Conservation (phyloP, 1,284 basidiomycete species). For the Testicularia cyperi region DNA sequence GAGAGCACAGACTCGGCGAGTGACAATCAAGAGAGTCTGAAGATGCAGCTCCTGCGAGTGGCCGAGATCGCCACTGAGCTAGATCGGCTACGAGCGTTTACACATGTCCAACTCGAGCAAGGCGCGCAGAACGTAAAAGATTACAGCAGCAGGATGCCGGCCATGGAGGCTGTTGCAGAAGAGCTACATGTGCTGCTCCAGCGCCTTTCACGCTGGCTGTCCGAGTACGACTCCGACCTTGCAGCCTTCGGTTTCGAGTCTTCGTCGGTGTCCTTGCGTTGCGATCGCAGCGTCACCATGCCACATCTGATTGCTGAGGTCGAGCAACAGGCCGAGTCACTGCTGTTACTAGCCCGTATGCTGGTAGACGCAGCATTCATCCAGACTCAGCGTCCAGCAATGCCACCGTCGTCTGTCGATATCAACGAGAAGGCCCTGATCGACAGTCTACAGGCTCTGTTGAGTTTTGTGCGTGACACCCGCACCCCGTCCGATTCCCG, state of each 20-base stretch:
- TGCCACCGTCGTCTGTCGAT: too few relatives aligned
- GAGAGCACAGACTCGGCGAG: too few relatives aligned
- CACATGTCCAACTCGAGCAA: too few relatives aligned
- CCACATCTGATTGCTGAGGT: slow-evolving; percentile 14
- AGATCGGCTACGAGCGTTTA: too few relatives aligned
- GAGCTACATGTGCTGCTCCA: slow-evolving; percentile 21
- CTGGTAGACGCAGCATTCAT: too few relatives aligned
- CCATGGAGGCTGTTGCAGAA: slow-evolving; percentile 31
- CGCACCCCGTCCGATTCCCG: slow-evolving; percentile 4
- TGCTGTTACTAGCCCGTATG: slow-evolving; percentile 11
- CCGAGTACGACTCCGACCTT: slow-evolving; percentile 25
- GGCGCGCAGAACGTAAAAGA: too few relatives aligned
- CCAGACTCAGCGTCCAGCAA: too few relatives aligned
- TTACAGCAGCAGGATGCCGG: too few relatives aligned
- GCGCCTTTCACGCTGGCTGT: slow-evolving; percentile 2
- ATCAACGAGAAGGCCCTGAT: slow-evolving; percentile 26
- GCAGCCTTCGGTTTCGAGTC: background rate
- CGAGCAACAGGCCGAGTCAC: slow-evolving; percentile 9
- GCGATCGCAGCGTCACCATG: slow-evolving; percentile 13
- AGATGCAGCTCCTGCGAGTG: slow-evolving; percentile 8
- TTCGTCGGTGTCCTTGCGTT: too few relatives aligned
- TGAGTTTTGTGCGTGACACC: slow-evolving; percentile 23
- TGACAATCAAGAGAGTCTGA: too few relatives aligned
- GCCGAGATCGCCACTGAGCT: slow-evolving; percentile 5
- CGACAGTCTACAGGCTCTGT: slow-evolving; percentile 28